Conservation (phyloP, 2,329 filamentous ascomycete genomes). For the Aureobasidium sp. region DNA sequence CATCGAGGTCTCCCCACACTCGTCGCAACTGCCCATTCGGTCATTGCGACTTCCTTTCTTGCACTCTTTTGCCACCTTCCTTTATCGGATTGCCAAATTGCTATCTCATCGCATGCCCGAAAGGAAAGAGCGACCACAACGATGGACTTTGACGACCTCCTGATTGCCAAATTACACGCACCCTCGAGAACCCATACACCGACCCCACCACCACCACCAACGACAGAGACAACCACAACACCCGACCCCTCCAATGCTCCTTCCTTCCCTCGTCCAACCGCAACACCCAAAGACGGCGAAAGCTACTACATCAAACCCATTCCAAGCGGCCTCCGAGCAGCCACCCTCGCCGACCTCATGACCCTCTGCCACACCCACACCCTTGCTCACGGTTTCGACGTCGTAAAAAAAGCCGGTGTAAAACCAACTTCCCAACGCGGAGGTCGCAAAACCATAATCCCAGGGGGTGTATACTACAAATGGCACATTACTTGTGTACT, state of each 20-base stretch:
- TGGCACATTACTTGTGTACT: constrained; percentile 4
- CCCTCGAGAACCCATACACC: not conserved
- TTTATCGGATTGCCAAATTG: not conserved
- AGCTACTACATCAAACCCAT: constrained; percentile 13
- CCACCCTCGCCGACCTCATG: not conserved
- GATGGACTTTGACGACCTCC: constrained; percentile 13
- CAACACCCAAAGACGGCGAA: constrained; percentile 3
- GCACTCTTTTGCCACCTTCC: not conserved
- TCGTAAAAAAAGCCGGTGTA: constrained; percentile 6
- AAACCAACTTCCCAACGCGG: not conserved
- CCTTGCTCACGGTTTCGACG: constrained; percentile 5
- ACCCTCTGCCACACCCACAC: constrained; percentile 3
- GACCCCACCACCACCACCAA: not conserved
- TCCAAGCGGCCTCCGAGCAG: not conserved
- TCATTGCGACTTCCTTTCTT: not conserved
- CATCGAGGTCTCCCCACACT: not conserved
- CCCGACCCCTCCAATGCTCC: not conserved
- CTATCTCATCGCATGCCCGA: not conserved
- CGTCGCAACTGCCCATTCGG: not conserved
- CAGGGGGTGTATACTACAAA: not conserved
- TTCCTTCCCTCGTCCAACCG: not conserved
- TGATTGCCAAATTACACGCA: not conserved
- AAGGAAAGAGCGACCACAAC: not conserved
- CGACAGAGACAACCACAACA: not conserved
- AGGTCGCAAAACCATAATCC: not conserved